Percentiles rank a stretch among this genome's conserved stretches.
Conservation (phyloP, 768 basidiomycete species). For the Cyclocybe cylindracea region DNA sequence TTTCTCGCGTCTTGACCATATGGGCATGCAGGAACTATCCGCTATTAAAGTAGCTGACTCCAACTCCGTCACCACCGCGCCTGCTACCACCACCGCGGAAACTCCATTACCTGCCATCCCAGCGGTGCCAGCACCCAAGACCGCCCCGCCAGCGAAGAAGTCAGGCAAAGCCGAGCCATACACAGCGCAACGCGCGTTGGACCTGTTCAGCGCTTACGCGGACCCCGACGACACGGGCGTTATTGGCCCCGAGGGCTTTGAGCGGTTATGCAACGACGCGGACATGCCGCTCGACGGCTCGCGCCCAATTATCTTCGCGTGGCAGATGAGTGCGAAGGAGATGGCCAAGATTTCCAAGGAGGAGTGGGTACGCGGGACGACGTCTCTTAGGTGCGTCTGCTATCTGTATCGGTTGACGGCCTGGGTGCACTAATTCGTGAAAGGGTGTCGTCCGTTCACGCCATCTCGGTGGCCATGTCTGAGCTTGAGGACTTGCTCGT, state of each 20-base stretch:
- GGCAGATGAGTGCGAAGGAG: slow-evolving; percentile 71
- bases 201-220: slow-evolving; percentile 64
- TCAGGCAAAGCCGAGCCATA: slow-evolving; percentile 43
- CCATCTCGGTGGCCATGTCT: slow-evolving; percentile 48
- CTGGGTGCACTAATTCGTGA: neutral
- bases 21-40: slow-evolving; percentile 8
- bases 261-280: slow-evolving; percentile 67
- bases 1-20: neutral
- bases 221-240: slow-evolving; percentile 52
- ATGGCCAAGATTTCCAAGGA: slow-evolving; percentile 71
- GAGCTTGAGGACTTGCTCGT: slow-evolving; percentile 72
- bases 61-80: neutral
- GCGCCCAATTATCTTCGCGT: slow-evolving; percentile 70
- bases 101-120: slow-evolving; percentile 2
- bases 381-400: slow-evolving; percentile 34
- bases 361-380: slow-evolving; percentile 69
- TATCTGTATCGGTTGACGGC: neutral
- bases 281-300: slow-evolving; percentile 75
- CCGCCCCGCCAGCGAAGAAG: slow-evolving; percentile 20
- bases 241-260: slow-evolving; percentile 76
- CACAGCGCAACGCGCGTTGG: slow-evolving; percentile 46
- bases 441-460: slow-evolving; percentile 45
- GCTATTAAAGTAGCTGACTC: slow-evolving; percentile 7
- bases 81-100: slow-evolving; percentile 3
- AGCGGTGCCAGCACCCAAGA: neutral